A percentile compares a stretch with the other conserved stretches of the same genome.
phyloP scores from a whole-genome alignment of 164 flowering plant species.

The Buxus sempervirens region DNA sequence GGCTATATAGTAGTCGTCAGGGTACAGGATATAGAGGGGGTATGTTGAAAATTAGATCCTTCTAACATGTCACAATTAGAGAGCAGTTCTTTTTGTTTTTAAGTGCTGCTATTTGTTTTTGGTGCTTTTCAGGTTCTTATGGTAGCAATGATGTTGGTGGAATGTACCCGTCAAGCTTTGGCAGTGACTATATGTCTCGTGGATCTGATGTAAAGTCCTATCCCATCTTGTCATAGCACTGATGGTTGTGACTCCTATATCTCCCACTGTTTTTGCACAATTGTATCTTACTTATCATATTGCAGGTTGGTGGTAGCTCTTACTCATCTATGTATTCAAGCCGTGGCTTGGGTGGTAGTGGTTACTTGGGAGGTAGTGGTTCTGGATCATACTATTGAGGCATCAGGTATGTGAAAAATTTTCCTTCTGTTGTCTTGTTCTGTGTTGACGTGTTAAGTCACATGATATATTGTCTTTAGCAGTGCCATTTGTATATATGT shows the following conservation, averaged over 20 bases:
- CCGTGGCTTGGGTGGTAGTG: constrained; percentile 66
- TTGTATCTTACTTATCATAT: not conserved
- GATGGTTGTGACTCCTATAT: not conserved
- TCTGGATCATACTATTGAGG: constrained; percentile 79
- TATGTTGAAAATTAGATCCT: constrained; percentile 6
- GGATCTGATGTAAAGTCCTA: constrained; percentile 60
- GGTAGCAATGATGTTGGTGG: constrained; percentile 69
- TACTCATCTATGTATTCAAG: constrained; percentile 82
- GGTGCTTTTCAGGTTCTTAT: constrained; percentile 55
- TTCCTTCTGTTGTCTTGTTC: not conserved
- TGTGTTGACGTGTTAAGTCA: not conserved
- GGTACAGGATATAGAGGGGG: constrained; percentile 75
- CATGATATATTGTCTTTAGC: not conserved
- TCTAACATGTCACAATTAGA: not conserved
- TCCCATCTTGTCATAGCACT: not conserved
- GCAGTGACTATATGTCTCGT: constrained; percentile 73
- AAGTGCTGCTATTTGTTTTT: not conserved
- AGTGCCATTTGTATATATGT: not conserved
- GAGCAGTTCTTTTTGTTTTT: not conserved
- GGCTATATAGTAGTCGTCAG: constrained; percentile 73
- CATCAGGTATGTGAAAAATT: constrained; percentile 30
- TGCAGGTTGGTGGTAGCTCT: constrained; percentile 76
- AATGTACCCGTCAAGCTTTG: constrained; percentile 74
- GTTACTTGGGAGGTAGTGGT: constrained; percentile 74
- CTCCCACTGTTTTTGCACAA: not conserved